A percentile compares a stretch with the other conserved stretches of the same genome.
phyloP scores from a whole-genome alignment of 805 yeast species.

The Wickerhamiella brachini region DNA sequence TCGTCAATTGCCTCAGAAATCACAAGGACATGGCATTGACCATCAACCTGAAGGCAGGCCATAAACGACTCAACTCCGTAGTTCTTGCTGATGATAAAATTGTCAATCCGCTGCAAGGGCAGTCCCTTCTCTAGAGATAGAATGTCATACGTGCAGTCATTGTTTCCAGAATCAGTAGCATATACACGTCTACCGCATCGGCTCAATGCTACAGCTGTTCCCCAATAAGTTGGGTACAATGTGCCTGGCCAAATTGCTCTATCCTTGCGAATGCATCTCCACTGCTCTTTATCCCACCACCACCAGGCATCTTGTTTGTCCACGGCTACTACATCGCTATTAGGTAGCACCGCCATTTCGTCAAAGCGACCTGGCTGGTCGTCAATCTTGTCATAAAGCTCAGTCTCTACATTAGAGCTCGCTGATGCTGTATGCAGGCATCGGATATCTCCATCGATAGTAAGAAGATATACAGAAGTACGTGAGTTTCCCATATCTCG shows the following conservation, averaged over 20 bases:
- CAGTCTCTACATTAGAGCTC: neutral
- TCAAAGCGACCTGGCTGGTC: neutral
- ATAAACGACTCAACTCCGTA: neutral
- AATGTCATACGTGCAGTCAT: too few relatives aligned
- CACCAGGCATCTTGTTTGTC: neutral
- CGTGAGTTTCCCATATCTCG: neutral
- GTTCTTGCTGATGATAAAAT: neutral
- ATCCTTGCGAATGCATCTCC: neutral
- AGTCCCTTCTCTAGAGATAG: neutral
- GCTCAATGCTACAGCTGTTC: neutral
- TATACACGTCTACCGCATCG: neutral
- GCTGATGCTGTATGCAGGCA: neutral
- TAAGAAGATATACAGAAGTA: neutral
- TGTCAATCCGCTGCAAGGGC: neutral
- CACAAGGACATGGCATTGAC: neutral
- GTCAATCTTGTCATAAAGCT: neutral
- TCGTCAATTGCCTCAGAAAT: neutral
- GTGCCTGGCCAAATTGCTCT: neutral
- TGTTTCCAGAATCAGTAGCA: neutral
- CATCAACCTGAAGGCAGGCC: neutral
- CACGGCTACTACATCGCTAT: neutral
- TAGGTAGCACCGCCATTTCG: neutral
- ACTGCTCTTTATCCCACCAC: neutral
- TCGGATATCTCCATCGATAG: neutral
- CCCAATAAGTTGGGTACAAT: neutral